A percentile compares a stretch with the other conserved stretches of the same genome.
Conservation (phyloP, 352 stramenopile species). For the Phytophthora podocarpi region DNA sequence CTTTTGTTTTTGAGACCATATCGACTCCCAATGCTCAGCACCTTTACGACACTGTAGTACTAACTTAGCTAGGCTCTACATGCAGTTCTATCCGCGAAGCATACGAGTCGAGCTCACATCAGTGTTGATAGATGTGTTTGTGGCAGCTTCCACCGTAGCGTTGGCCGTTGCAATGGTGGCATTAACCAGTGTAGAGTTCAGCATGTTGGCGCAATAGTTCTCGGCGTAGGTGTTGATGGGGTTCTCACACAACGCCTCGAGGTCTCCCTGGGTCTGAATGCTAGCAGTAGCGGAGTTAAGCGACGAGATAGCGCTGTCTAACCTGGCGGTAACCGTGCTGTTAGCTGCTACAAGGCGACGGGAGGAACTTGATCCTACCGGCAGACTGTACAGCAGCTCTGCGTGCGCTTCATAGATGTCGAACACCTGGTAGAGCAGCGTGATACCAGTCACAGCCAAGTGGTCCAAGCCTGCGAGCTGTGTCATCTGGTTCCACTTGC, state of each 20-base stretch:
- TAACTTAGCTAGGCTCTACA: no score
- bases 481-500: conserved; percentile 60
- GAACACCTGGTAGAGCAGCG: conserved; percentile 44
- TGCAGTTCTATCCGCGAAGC: conserved; percentile 22
- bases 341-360: conserved; percentile 13
- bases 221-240: conserved; percentile 40
- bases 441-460: conserved; percentile 48
- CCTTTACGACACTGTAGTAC: no score
- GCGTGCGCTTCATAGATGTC: conserved; percentile 48
- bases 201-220: conserved; percentile 38
- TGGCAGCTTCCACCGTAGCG: conserved; percentile 28
- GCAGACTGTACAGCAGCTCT: conserved; percentile 41
- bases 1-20: no score
- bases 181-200: conserved; percentile 31
- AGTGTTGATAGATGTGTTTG: conserved; percentile 21
- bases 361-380: conserved; percentile 23
- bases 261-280: conserved; percentile 40
- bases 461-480: conserved; percentile 50
- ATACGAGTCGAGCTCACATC: conserved; percentile 18
- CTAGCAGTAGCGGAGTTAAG: conserved; percentile 42
- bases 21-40: no score
- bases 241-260: conserved; percentile 37
- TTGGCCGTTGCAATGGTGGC: conserved; percentile 26
- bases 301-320: conserved; percentile 36
- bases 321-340: conserved; percentile 23